Evolutionary conservation across 2,329 filamentous ascomycete species (phyloP), one percentile per base, ranked within the genome.

Genomic region (Orbilia brochopaga): DNA sequence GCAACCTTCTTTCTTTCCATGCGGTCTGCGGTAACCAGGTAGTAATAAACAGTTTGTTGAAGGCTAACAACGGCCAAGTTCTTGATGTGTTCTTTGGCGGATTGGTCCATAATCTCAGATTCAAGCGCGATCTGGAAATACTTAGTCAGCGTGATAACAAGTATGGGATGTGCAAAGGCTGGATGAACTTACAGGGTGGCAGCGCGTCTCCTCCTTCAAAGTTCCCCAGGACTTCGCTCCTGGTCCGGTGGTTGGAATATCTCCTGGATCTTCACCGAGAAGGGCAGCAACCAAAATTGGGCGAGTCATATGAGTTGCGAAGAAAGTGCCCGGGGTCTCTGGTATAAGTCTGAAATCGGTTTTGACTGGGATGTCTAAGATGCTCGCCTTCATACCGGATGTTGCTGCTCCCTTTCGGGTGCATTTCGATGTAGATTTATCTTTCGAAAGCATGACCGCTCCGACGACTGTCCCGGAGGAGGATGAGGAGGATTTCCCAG

Each of bases 31-130:
- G 44, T 48, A 8, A 52, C 37, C 1, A 72, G 21, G 30, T 72
- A 72, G 44, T 52, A 72, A 8, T 65, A 72, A 2, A 72, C 55
- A 1, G 67, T 65, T 48, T 72, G 67, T 32, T 72, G 67, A 3
- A 72, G 24, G 7, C 54, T 61, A 8, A 57, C 27, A 11, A 57
- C 35, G 15, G 32, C 40, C 15, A 44, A 2, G 7, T 61, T 32
- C 23, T 65, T 65, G 44, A 65, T 72, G 37, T 72, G 67, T 19
- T 72, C 67, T 19, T 60, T 65, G 5, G 60, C 17, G n/a, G 55
- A 24, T 8, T 11, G 15, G 7, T 60, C 42, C 11, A 56, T 55
- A 13, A 64, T 51, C 13, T 55, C 48, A 2, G 46, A 53, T 53
- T 21, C 30, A 11, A 48, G 27, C 27, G 42, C 63, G 8, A 62